These are phyloP conservation scores for Aechmea fasciata DNA, from an alignment of 176 grass and related monocot species.

Conservation along the genomic window DNA sequence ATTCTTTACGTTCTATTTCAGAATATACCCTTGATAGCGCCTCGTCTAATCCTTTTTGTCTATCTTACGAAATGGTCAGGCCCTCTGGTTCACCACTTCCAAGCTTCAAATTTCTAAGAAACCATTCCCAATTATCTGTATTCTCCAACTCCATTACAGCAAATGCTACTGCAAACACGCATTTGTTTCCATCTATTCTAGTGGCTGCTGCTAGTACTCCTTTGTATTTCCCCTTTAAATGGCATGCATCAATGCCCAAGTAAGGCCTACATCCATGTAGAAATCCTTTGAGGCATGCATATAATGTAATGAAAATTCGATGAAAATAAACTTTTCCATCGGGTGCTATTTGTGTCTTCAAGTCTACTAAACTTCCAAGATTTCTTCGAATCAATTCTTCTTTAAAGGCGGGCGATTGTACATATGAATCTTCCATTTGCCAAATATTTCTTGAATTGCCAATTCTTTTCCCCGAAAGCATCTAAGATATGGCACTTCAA, in stretches of 20 bases:
- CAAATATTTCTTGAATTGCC: no score
- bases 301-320: not conserved
- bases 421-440: no score
- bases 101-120: not conserved
- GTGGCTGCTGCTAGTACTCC: not conserved
- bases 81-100: not conserved
- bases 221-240: slow-evolving; percentile 9
- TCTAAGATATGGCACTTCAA: no score
- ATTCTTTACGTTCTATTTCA: no score
- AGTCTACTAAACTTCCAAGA: no score
- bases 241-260: slow-evolving; percentile 10
- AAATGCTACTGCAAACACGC: not conserved
- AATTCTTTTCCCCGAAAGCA: no score
- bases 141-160: slow-evolving; percentile 8
- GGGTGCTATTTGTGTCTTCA: no score
- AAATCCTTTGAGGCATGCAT: not conserved
- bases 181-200: not conserved
- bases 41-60: no score
- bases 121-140: not conserved
- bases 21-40: no score
- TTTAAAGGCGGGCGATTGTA: no score
- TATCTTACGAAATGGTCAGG: no score
- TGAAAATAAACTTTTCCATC: not conserved
- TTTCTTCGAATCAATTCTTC: no score
- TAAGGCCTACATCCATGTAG: slow-evolving; percentile 3